Conservation (phyloP, 306 rosid genomes). For the Quercus variabilis region DNA sequence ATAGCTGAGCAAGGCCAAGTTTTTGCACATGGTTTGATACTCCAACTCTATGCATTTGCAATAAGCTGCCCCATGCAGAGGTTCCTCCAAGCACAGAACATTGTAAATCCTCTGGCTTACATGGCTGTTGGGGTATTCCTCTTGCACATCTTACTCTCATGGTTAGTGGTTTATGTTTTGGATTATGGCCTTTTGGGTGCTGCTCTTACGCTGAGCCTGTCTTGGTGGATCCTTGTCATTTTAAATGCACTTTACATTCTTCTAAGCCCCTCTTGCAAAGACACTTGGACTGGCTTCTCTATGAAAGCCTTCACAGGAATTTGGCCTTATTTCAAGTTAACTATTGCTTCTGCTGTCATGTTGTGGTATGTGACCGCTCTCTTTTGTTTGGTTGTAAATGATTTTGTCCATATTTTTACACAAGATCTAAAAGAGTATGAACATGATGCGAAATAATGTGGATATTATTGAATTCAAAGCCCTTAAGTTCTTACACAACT, state of each 20-base stretch:
- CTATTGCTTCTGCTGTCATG: constrained; percentile 70
- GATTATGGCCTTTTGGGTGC: constrained; percentile 57
- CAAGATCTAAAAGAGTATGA: too few species aligned
- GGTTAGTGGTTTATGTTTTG: constrained; percentile 50
- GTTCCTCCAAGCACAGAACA: constrained; percentile 77
- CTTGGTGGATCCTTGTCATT: constrained; percentile 69
- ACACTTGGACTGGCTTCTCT: constrained; percentile 79
- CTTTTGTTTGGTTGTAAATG: neutral
- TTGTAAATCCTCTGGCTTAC: constrained; percentile 68
- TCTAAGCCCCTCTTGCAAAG: constrained; percentile 56
- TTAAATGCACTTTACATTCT: constrained; percentile 51
- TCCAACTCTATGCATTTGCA: constrained; percentile 70
- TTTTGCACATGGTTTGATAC: constrained; percentile 52
- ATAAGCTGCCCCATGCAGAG: constrained; percentile 69
- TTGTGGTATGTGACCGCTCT: constrained; percentile 34
- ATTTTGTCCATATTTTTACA: too few species aligned
- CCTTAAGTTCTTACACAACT: too few species aligned
- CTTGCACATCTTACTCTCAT: constrained; percentile 51
- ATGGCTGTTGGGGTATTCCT: constrained; percentile 57
- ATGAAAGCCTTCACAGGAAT: constrained; percentile 50
- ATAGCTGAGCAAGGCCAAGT: constrained; percentile 48
- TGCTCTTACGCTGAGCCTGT: constrained; percentile 60
- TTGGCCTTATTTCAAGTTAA: constrained; percentile 74
- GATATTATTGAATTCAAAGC: too few species aligned
- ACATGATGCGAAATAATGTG: too few species aligned